Percentiles rank a stretch among this genome's conserved stretches.
phyloP scores from a whole-genome alignment of 441 rosid genomes.

The Croton setiger region DNA sequence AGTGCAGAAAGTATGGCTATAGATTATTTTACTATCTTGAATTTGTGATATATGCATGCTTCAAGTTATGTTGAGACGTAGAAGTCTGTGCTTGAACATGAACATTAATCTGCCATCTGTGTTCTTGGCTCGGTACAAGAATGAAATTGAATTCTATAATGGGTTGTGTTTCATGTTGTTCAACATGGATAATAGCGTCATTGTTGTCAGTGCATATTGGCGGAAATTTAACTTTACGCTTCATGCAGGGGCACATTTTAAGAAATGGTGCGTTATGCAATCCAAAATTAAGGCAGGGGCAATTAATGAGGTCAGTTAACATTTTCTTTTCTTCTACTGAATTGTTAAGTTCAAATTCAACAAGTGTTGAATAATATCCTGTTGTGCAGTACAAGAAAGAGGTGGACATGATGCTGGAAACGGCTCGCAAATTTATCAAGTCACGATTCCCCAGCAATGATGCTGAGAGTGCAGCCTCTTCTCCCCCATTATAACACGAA shows the following conservation, averaged over 20 bases:
- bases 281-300: conserved; percentile 93
- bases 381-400: conserved; percentile 82
- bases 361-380: background rate
- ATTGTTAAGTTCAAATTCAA: background rate
- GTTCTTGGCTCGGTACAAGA: too few relatives aligned
- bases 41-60: too few relatives aligned
- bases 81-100: too few relatives aligned
- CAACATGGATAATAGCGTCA: too few relatives aligned
- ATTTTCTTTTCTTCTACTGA: background rate
- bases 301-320: conserved; percentile 59
- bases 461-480: conserved; percentile 9
- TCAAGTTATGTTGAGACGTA: too few relatives aligned
- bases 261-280: conserved; percentile 99
- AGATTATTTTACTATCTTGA: too few relatives aligned
- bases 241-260: conserved; percentile 85
- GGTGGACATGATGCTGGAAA: conserved; percentile 68
- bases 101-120: too few relatives aligned
- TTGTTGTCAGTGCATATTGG: background rate
- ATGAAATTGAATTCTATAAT: too few relatives aligned
- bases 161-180: too few relatives aligned
- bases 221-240: conserved; percentile 14
- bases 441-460: conserved; percentile 28
- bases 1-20: too few relatives aligned
- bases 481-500: conserved; percentile 29
- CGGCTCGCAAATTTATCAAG: conserved; percentile 42